A percentile compares a stretch with the other conserved stretches of the same genome.
phyloP scores from a whole-genome alignment of 148 eudicot genomes.

The Chenopodium formosanum region DNA sequence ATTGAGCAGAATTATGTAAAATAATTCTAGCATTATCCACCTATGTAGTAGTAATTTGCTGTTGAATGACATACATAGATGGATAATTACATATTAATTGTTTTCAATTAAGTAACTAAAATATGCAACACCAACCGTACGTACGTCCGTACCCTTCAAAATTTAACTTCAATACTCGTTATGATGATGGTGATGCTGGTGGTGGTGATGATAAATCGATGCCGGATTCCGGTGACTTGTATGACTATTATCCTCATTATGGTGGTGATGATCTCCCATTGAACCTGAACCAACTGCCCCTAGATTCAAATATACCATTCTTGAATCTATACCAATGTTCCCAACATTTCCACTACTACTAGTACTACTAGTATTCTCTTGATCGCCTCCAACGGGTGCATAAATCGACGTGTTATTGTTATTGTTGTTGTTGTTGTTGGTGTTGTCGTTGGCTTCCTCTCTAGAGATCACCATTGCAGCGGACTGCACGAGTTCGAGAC shows the following conservation, averaged over 20 bases:
- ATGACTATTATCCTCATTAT: conserved; percentile 19
- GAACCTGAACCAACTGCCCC: conserved; percentile 40
- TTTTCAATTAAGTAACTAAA: neutral
- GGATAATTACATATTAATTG: neutral
- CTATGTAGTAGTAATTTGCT: neutral
- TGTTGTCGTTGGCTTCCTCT: conserved; percentile 54
- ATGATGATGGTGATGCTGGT: conserved; percentile 30
- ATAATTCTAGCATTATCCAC: conserved; percentile 3
- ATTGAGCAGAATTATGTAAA: neutral
- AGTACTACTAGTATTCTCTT: conserved; percentile 31
- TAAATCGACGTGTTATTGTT: conserved; percentile 18
- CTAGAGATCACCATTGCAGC: conserved; percentile 96
- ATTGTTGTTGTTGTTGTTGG: neutral
- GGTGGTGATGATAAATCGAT: conserved; percentile 30
- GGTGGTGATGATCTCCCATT: conserved; percentile 20
- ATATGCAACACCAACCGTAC: neutral
- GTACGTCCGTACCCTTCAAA: neutral
- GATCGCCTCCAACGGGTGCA: conserved; percentile 24
- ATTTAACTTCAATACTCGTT: conserved; percentile 19
- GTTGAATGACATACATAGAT: neutral
- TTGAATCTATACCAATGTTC: conserved; percentile 57
- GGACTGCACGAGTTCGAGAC: conserved; percentile 86
- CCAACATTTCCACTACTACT: conserved; percentile 44
- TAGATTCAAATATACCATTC: conserved; percentile 73
- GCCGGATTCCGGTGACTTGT: conserved; percentile 25